Percentiles rank a stretch among this genome's conserved stretches.
phyloP scores from a whole-genome alignment of 805 yeast species.

The Komagataella populi region DNA sequence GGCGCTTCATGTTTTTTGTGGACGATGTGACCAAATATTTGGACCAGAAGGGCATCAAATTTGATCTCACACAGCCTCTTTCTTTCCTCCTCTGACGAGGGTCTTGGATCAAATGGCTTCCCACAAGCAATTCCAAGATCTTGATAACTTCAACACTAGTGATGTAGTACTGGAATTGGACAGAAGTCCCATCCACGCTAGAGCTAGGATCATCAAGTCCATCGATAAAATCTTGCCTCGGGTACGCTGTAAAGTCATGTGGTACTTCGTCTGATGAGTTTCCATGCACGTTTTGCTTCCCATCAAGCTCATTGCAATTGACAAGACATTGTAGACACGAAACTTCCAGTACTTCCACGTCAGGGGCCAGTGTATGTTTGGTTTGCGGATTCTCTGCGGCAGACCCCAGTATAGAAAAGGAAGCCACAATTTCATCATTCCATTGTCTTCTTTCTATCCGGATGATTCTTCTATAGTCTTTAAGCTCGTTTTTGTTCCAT shows the following conservation, averaged over 20 bases:
- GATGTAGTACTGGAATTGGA: slow-evolving; percentile 24
- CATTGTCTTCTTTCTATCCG: slow-evolving; percentile 41
- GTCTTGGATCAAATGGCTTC: slow-evolving; percentile 21
- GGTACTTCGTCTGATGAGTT: no score
- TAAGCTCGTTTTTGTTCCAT: slow-evolving; percentile 32
- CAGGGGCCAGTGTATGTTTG: slow-evolving; percentile 28
- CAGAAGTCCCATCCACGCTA: no score
- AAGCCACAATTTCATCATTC: slow-evolving; percentile 29
- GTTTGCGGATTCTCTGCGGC: slow-evolving; percentile 32
- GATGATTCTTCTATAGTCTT: slow-evolving; percentile 41
- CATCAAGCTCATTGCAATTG: no score
- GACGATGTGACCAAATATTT: slow-evolving; percentile 41
- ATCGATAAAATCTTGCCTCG: no score
- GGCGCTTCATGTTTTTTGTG: slow-evolving; percentile 8
- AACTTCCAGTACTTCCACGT: slow-evolving; percentile 24
- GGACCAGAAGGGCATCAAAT: slow-evolving; percentile 56
- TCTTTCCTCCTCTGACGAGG: slow-evolving; percentile 43
- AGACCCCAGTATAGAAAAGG: slow-evolving; percentile 36
- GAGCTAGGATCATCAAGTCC: no score
- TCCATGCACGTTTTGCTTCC: slow-evolving; percentile 7
- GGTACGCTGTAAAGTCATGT: no score
- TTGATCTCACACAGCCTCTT: slow-evolving; percentile 53
- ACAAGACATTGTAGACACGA: slow-evolving; percentile 36
- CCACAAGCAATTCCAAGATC: slow-evolving; percentile 48
- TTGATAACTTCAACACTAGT: slow-evolving; percentile 58